These are phyloP conservation scores for Orbilia blumenaviensis DNA, from an alignment of 2,329 filamentous ascomycete species.

Conservation along the genomic window DNA sequence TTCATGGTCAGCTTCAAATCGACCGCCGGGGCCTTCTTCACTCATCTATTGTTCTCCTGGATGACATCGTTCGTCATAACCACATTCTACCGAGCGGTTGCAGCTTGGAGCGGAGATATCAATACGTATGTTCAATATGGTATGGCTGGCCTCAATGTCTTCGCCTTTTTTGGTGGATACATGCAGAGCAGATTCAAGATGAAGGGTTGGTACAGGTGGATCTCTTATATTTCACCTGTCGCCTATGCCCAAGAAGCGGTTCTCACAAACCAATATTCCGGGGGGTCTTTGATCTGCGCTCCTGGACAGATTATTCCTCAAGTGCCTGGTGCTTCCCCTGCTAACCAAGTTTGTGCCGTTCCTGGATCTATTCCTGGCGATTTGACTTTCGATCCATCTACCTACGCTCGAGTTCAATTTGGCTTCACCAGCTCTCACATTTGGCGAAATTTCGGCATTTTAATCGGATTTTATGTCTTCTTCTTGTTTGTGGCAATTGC, in stretches of 20 bases:
- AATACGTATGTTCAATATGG: constrained; percentile 73
- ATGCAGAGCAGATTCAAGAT: constrained; percentile 71
- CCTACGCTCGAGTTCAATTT: constrained; percentile 68
- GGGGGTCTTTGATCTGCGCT: constrained; percentile 68
- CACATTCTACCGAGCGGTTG: constrained; percentile 73
- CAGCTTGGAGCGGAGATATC: constrained; percentile 70
- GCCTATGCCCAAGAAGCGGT: constrained; percentile 74
- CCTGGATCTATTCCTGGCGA: constrained; percentile 68
- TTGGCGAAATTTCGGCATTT: constrained; percentile 79
- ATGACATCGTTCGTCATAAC: constrained; percentile 71
- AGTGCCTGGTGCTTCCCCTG: constrained; percentile 63
- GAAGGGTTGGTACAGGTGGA: constrained; percentile 66
- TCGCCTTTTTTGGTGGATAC: constrained; percentile 73
- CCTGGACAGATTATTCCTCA: constrained; percentile 70
- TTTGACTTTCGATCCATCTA: constrained; percentile 65
- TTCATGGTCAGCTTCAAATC: constrained; percentile 71
- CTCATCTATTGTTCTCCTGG: constrained; percentile 59
- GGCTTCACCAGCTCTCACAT: constrained; percentile 69
- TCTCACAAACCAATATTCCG: constrained; percentile 72
- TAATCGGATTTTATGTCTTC: constrained; percentile 77
- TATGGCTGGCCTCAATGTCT: constrained; percentile 70
- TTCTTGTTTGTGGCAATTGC: constrained; percentile 77
- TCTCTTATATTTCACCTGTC: constrained; percentile 67
- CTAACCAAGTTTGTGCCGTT: constrained; percentile 69
- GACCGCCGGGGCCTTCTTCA: constrained; percentile 70